These are phyloP conservation scores for Eragrostis nindensis DNA, from an alignment of 176 grass and related monocot species.

Conservation along the genomic window DNA sequence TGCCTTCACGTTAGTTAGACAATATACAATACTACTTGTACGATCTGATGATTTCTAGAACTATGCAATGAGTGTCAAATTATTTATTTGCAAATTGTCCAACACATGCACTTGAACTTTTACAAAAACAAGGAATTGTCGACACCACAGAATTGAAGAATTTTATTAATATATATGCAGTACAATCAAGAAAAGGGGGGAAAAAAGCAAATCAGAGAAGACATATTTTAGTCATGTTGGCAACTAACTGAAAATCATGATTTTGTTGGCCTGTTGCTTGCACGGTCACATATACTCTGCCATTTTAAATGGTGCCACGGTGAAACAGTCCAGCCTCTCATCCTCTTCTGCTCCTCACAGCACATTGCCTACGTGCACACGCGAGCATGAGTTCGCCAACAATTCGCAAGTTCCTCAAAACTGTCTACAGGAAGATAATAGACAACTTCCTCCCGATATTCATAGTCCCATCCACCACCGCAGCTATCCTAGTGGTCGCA, in stretches of 20 bases:
- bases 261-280: background rate
- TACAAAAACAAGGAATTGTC: too few species aligned
- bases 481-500: background rate
- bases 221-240: background rate
- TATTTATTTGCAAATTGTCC: too few species aligned
- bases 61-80: too few species aligned
- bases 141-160: too few species aligned
- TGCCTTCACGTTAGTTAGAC: too few species aligned
- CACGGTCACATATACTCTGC: background rate
- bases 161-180: too few species aligned
- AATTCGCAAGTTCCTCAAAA: background rate
- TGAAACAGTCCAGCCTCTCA: background rate
- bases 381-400: background rate
- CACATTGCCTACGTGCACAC: background rate
- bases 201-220: too few species aligned
- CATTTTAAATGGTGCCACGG: background rate
- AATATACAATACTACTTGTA: too few species aligned
- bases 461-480: background rate
- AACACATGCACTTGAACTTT: too few species aligned
- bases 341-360: background rate
- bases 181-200: too few species aligned
- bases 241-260: too few species aligned
- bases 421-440: background rate
- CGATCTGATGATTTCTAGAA: too few species aligned
- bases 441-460: background rate